Base-by-base conservation (phyloP, 176 grass and related monocot species). In the Rhynchospora pubera region DNA sequence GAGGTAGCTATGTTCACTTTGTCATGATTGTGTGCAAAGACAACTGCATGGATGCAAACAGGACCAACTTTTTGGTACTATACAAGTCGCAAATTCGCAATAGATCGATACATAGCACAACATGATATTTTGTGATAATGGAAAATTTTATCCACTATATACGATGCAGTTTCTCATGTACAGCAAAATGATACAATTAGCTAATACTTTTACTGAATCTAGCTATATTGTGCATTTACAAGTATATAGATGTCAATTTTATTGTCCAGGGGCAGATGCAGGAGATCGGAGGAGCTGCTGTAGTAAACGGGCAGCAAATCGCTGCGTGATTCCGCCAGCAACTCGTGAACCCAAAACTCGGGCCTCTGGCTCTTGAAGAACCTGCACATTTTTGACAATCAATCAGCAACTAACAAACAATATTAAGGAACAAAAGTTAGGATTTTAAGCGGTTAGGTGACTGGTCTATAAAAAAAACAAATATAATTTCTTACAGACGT, bases 251-350 rank as follows among this genome's bases (percentile, higher is more conserved):
- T 80, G 56, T 52, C 57, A 71, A 83, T 87, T 57, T 82, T 84
- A 77, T 79, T 76, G 48, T 45, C 76, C 53, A 42, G 89, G 50
- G 86, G 83, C 77, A 74, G 77, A 57, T 42, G 64, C 60, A 55
- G 84, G 88, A 44, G 76, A 87, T 55, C 85, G 88, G 52, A 97
- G 87, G 77, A 92, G 71, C 75, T 97, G 94, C 18, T 97, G 94
- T 78, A 97, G 85, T 72, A 94, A 60, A 43, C 94, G 88, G 48
- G 94, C 94, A 0, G 94, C 90, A 63, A 97, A 86, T 24, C 94
- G 88, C 82, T 97, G 94, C 8, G 92, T 92, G 55, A 97, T 89
- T 22, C 94, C 94, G 80, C 91, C 94, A 15, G 92, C 88, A 83
- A 97, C 90, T 58, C 88, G 90, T 50, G 89, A 85, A 69, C 94